Base-by-base conservation (phyloP, 495 filamentous ascomycete genomes). In the Penicillium tannophilum region DNA sequence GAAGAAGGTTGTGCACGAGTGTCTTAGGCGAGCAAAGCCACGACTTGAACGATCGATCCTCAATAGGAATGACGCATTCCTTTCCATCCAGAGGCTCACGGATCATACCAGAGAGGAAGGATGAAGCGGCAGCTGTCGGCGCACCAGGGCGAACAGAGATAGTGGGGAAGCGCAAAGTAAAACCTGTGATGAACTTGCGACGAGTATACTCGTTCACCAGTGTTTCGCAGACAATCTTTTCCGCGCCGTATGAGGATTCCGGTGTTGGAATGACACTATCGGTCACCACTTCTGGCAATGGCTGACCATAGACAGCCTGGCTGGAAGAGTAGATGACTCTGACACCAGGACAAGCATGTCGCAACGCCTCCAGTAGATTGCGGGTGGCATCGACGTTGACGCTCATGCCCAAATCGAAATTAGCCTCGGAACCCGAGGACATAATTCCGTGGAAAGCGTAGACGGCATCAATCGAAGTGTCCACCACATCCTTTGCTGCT, bases 391-490 rank as follows among this genome's bases (percentile, higher is more conserved):
- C 81, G 31, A 92, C 76, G 72, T 92, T 92, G 36, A 90, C 88
- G 41, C 68, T 70, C 69, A 90, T 82, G 23, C 87, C 88, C 8
- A 88, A 78, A 30, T 90, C 86, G 67, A 88, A 86, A 71, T 92
- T 79, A 54, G 83, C 83, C 71, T 92, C 89, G 31, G 84, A 82
- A 28, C 86, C 87, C 14, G 85, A 83, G 6, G 86, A 89, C 89
- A 92, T 91, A 75, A 92, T 90, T 50, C 89, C 89, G 77, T 92
- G 89, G 77, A 92, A 87, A 64, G 89, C 74, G 74, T 88, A 91
- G 66, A 88, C 80, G 31, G 84, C 87, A 60, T 84, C 77, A 0
- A 90, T 74, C 11, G 77, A 81, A 11, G 69, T 64, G 16, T 73
- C 62, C 16, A 89, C 74, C 17, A 89, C 59, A 7, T 82, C 67